Conservation (phyloP, 1,139 yeast species). For the Yamadazyma oceani region DNA sequence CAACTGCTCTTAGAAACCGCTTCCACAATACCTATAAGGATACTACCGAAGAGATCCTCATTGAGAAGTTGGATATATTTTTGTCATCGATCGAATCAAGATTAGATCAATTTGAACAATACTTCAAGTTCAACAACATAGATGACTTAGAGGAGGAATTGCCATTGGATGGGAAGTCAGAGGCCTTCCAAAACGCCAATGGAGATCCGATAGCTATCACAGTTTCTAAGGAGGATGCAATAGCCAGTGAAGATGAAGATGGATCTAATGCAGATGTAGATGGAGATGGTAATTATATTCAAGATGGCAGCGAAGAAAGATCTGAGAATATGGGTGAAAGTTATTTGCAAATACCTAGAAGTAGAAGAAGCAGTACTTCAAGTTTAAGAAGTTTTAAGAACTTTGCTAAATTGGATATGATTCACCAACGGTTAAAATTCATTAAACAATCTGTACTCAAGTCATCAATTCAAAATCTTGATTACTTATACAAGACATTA, state of each 20-base stretch:
- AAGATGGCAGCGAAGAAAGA: slow-evolving; percentile 1
- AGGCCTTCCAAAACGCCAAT: background rate
- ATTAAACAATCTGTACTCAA: slow-evolving; percentile 45
- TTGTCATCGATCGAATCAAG: slow-evolving; percentile 54
- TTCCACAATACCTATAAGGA: slow-evolving; percentile 8
- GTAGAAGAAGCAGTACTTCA: slow-evolving; percentile 27
- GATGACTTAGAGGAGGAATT: slow-evolving; percentile 14
- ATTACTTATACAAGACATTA: slow-evolving; percentile 47
- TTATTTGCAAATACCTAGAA: slow-evolving; percentile 4
- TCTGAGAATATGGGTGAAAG: background rate
- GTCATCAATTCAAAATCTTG: slow-evolving; percentile 45
- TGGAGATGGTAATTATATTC: background rate
- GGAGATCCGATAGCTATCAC: background rate
- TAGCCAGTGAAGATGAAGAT: slow-evolving; percentile 10
- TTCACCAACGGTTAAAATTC: slow-evolving; percentile 43
- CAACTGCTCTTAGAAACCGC: slow-evolving; percentile 16
- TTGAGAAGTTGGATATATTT: slow-evolving; percentile 53
- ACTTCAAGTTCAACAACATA: slow-evolving; percentile 34
- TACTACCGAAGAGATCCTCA: slow-evolving; percentile 48
- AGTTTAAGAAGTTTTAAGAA: slow-evolving; percentile 32
- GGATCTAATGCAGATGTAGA: slow-evolving; percentile 6
- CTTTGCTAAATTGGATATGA: slow-evolving; percentile 39
- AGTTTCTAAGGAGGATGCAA: background rate
- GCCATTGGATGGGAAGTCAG: background rate
- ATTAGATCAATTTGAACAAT: slow-evolving; percentile 52